These are phyloP conservation scores for Primulina huaijiensis DNA, from an alignment of 257 asterid species.

Conservation along the genomic window DNA sequence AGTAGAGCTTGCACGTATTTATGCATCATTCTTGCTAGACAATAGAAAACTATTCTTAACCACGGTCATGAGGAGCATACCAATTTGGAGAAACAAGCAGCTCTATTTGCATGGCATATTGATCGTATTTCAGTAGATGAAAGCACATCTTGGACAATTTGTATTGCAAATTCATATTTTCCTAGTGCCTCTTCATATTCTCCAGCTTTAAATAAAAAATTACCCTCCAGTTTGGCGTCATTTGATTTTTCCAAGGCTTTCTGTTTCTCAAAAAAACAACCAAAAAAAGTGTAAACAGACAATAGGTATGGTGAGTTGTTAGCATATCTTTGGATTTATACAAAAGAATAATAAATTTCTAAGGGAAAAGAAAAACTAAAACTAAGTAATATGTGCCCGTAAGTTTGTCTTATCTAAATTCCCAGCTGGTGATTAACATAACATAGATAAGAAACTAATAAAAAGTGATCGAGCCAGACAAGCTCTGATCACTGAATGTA, in stretches of 20 bases:
- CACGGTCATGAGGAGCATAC: conserved; percentile 36
- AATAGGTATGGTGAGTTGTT: conserved; percentile 1
- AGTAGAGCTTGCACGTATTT: not conserved
- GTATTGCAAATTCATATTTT: conserved; percentile 77
- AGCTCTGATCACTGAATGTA: not conserved
- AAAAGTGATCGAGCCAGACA: too few species aligned
- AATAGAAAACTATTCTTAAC: not conserved
- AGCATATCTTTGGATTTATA: conserved; percentile 4
- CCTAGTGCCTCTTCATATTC: conserved; percentile 66
- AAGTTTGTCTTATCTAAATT: too few species aligned
- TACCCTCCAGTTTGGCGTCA: conserved; percentile 74
- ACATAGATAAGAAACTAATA: too few species aligned
- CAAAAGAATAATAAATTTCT: not conserved
- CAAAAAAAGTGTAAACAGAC: conserved; percentile 5
- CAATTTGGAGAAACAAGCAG: conserved; percentile 84
- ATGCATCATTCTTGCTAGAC: conserved; percentile 12
- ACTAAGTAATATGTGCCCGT: too few species aligned
- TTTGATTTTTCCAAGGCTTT: conserved; percentile 59
- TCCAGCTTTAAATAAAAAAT: conserved; percentile 64
- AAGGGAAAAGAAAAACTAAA: not conserved
- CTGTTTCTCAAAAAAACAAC: conserved; percentile 40
- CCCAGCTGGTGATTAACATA: too few species aligned
- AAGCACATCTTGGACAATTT: conserved; percentile 53
- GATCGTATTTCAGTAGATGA: conserved; percentile 70
- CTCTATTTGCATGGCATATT: conserved; percentile 75